Evolutionary conservation across 805 yeast species (phyloP).

Genomic region (Lipomyces lipofer): DNA sequence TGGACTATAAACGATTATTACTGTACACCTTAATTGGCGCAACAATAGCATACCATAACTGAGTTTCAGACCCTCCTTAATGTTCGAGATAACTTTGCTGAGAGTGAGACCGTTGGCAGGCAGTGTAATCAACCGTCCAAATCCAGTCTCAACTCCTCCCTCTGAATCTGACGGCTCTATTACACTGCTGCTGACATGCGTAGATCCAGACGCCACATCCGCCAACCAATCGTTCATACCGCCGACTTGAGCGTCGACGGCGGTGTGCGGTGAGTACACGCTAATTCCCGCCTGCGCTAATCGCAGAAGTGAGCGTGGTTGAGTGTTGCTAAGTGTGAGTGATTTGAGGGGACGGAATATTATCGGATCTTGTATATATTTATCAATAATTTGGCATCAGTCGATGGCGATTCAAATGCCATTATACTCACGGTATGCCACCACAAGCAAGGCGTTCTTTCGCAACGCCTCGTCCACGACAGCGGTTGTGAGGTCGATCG

Average conservation of each 20-base stretch:
- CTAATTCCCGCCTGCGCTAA: constrained; percentile 76
- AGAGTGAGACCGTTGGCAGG: constrained; percentile 46
- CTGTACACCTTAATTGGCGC: neutral
- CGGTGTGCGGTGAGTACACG: constrained; percentile 95
- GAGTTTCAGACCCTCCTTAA: constrained; percentile 47
- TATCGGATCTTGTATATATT: constrained; percentile 69
- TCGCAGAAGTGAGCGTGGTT: constrained; percentile 72
- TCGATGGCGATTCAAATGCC: neutral
- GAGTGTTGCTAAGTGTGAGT: constrained; percentile 69
- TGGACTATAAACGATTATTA: constrained; percentile 48
- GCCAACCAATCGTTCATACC: constrained; percentile 95
- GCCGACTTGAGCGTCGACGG: constrained; percentile 87
- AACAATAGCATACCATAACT: constrained; percentile 37
- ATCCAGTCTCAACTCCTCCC: constrained; percentile 34
- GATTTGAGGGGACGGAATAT: constrained; percentile 85
- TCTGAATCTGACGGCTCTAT: constrained; percentile 70
- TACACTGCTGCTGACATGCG: constrained; percentile 41
- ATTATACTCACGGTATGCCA: constrained; percentile 63
- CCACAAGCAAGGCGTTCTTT: constrained; percentile 51
- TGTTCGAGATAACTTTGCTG: constrained; percentile 12
- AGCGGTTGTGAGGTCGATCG: constrained; percentile 79
- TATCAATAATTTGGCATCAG: neutral
- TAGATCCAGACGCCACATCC: constrained; percentile 51
- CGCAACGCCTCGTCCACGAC: constrained; percentile 84
- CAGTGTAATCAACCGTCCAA: constrained; percentile 50